Base-by-base conservation (phyloP, 2,329 filamentous ascomycete species). In the Xylariaceae sp. region DNA sequence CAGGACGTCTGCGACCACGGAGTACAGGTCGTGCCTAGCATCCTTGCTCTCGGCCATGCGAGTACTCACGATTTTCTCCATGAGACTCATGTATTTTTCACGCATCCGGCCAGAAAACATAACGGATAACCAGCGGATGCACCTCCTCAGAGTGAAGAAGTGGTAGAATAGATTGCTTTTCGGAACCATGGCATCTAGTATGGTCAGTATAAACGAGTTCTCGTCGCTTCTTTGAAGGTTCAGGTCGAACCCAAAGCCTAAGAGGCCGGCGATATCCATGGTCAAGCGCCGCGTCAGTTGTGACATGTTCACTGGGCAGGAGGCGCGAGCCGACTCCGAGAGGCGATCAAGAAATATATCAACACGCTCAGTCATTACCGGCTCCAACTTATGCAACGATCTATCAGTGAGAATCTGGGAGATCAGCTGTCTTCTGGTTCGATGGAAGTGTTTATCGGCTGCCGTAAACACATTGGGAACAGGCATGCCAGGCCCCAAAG, bases 361-460 rank as follows among this genome's bases (percentile, higher is more conserved):
- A 9, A 41, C 21, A 14, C 32, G 32, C 11, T 26, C 7, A 9
- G 19, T 13, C 38, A 41, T 35, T 4, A 19, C 34, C 2, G 38
- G 38, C 31, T 41, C 38, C 14, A 41, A 41, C 3, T 8, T 29
- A 5, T 28, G 32, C 13, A 41, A n/a, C 13, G 39, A 41, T 14
- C 14, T 3, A 8, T 41, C 39, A 3, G 27, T 15, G 9, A 41
- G n/a, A n/a, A 37, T 13, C 14, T 19, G 34, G 11, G 17, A 21
- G 19, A 41, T 13, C 5, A 37, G 29, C 24, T 37, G 14, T 6
- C 39, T 28, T 13, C 16, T 32, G 9, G 23, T n/a, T 4, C 39
- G 34, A 24, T 41, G 39, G 4, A 29, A n/a, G 9, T 12, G 11
- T 9, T 28, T 32, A 12, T 31, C 34, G 12, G 19, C 31, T 4